A percentile compares a stretch with the other conserved stretches of the same genome.
Conservation (phyloP, 1,284 basidiomycete species). For the Tilletia caries region DNA sequence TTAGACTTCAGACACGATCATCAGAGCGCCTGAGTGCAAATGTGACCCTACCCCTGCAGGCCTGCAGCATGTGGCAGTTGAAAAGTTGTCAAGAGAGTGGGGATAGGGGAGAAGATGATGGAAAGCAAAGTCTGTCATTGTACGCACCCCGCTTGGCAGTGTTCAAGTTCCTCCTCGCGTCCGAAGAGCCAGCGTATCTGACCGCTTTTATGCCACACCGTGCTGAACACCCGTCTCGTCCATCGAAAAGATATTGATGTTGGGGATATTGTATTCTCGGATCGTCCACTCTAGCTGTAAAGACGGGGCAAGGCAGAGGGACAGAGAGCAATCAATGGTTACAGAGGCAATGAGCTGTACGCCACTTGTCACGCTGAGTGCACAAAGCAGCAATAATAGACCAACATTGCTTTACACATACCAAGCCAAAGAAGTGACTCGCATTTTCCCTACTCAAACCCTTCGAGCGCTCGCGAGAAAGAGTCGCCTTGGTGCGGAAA, state of each 20-base stretch:
- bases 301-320: not conserved
- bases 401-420: too few relatives aligned
- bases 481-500: not conserved
- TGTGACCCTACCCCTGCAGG: not conserved
- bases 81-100: too few relatives aligned
- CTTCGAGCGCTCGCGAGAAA: not conserved
- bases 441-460: not conserved
- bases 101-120: too few relatives aligned
- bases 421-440: not conserved
- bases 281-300: not conserved
- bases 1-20: too few relatives aligned
- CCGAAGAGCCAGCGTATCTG: not conserved
- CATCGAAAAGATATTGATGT: not conserved
- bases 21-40: too few relatives aligned
- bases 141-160: too few relatives aligned
- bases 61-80: not conserved
- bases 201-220: not conserved
- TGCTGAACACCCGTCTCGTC: constrained; percentile 4
- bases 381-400: too few relatives aligned
- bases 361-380: not conserved
- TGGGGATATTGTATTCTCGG: not conserved
- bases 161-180: not conserved
- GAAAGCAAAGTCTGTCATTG: too few relatives aligned
- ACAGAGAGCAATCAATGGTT: not conserved
- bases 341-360: not conserved